Evolutionary conservation across 495 filamentous ascomycete genomes (phyloP).

Genomic region (Aspergillus funiculosus): DNA sequence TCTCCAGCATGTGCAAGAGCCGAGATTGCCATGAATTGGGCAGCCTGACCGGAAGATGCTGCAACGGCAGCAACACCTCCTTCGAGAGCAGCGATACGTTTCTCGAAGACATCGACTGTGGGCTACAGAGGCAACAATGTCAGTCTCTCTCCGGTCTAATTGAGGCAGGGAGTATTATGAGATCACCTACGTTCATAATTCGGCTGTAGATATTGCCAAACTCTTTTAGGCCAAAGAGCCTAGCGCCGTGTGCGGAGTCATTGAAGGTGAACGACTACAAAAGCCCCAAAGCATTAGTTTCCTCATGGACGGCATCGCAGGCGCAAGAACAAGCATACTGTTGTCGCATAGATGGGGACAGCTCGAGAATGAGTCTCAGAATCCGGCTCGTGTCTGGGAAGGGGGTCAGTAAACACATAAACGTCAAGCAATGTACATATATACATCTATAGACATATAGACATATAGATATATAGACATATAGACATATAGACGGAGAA

Average conservation of each 20-base stretch:
- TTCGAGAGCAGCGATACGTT: conserved; percentile 92
- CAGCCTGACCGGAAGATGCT: conserved; percentile 83
- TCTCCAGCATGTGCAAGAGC: conserved; percentile 80
- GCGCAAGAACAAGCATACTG: conserved; percentile 47
- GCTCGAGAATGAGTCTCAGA: conserved; percentile 82
- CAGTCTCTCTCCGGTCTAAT: not conserved
- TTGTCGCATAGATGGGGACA: conserved; percentile 93
- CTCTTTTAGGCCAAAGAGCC: conserved; percentile 95
- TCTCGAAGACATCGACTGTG: conserved; percentile 96
- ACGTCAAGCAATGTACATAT: no score
- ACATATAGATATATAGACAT: no score
- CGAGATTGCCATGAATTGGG: conserved; percentile 89
- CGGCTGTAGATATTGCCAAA: conserved; percentile 98
- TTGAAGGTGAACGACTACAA: conserved; percentile 84
- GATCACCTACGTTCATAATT: conserved; percentile 73
- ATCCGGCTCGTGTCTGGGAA: conserved; percentile 73
- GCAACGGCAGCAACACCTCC: conserved; percentile 89
- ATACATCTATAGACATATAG: no score
- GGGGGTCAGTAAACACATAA: conserved; percentile 6
- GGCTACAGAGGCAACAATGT: conserved; percentile 47
- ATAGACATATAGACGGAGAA: not conserved
- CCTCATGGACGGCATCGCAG: not conserved
- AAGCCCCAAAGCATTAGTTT: conserved; percentile 1
- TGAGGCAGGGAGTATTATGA: not conserved
- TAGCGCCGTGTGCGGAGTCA: conserved; percentile 92